These are phyloP conservation scores for Candida anglica DNA, from an alignment of 805 yeast species.

Conservation along the genomic window DNA sequence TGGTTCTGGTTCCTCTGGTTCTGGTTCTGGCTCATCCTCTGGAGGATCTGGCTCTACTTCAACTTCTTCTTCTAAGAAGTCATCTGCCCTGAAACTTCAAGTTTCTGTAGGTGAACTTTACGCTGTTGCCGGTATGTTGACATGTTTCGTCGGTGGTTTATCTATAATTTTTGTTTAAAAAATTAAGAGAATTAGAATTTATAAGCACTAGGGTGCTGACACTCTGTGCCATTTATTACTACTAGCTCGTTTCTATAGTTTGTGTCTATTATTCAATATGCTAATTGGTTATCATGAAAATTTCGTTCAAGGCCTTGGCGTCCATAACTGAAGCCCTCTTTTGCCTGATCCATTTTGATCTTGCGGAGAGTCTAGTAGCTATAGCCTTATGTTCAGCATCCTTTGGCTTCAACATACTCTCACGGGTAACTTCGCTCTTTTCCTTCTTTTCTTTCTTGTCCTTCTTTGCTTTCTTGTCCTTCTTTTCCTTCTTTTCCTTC, in stretches of 20 bases:
- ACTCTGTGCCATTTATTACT: too few relatives aligned
- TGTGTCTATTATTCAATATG: conserved; percentile 1
- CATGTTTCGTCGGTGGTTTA: conserved; percentile 44
- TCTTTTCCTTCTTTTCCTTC: conserved; percentile 14
- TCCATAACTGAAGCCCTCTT: conserved; percentile 92
- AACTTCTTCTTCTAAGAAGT: conserved; percentile 12
- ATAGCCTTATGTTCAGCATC: conserved; percentile 15
- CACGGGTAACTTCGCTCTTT: conserved; percentile 20
- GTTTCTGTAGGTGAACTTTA: conserved; percentile 23
- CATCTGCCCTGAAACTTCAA: conserved; percentile 15
- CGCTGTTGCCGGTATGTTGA: conserved; percentile 28
- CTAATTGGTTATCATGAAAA: conserved; percentile 74
- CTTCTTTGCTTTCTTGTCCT: conserved; percentile 16
- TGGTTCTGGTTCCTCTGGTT: conserved; percentile 13
- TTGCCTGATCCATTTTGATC: conserved; percentile 85
- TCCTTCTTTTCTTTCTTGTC: conserved; percentile 21
- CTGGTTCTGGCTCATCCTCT: conserved; percentile 14
- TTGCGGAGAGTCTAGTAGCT: conserved; percentile 47
- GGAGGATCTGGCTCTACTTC: conserved; percentile 22
- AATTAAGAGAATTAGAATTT: conserved; percentile 1
- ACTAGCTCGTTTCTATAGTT: too few relatives aligned
- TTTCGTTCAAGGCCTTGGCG: conserved; percentile 82
- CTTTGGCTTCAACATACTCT: conserved; percentile 19
- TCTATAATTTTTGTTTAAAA: conserved; percentile 27
- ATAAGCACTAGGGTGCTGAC: too few relatives aligned